These are phyloP conservation scores for Maudiozyma serrabonitensis DNA, from an alignment of 805 yeast genomes.

Conservation along the genomic window DNA sequence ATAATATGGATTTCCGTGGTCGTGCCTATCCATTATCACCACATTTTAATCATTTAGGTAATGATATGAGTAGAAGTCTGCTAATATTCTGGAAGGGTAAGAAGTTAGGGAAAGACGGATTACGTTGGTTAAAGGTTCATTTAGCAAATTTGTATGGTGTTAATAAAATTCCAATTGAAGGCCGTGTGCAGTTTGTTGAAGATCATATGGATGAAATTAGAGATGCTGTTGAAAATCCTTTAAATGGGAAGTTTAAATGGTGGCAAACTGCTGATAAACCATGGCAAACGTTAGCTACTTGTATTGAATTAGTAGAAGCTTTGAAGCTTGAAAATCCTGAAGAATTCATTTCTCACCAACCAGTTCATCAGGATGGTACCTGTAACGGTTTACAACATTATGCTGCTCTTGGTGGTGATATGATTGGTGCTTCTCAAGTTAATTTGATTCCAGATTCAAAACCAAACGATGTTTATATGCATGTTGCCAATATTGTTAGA, in stretches of 20 bases:
- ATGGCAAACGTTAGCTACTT: constrained; percentile 70
- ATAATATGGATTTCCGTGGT: constrained; percentile 74
- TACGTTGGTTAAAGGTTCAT: constrained; percentile 69
- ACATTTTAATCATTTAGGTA: constrained; percentile 72
- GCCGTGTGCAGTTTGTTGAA: constrained; percentile 51
- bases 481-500: constrained; percentile 57
- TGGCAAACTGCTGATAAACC: constrained; percentile 74
- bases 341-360: constrained; percentile 57
- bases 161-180: constrained; percentile 60
- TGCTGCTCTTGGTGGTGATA: constrained; percentile 80
- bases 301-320: constrained; percentile 58
- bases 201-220: constrained; percentile 44
- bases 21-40: constrained; percentile 78
- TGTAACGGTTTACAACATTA: constrained; percentile 82
- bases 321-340: constrained; percentile 53
- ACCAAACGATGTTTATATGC: constrained; percentile 70
- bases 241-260: constrained; percentile 42
- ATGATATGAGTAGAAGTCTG: constrained; percentile 65
- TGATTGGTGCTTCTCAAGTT: constrained; percentile 75
- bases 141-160: constrained; percentile 64
- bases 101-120: constrained; percentile 52
- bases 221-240: constrained; percentile 56
- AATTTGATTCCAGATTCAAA: constrained; percentile 59
- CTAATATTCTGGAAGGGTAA: constrained; percentile 72
- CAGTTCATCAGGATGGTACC: constrained; percentile 81